Percentiles rank a stretch among this genome's conserved stretches.
Conservation (phyloP, 1,139 yeast genomes). For the Hemisphaericaspora subhashii region DNA sequence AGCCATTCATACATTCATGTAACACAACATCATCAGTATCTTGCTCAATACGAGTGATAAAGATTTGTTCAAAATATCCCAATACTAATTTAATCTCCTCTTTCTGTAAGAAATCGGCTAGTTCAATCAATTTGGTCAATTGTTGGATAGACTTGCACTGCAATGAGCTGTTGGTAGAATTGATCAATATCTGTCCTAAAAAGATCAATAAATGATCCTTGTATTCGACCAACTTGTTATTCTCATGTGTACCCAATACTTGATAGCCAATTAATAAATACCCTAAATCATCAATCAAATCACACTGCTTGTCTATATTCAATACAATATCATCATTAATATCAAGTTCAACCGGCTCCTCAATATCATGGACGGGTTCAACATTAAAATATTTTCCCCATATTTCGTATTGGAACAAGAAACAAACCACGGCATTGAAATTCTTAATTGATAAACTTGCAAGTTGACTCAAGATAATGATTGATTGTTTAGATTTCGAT, state of each 20-base stretch:
- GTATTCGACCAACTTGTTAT: conserved; percentile 23
- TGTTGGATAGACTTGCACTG: conserved; percentile 68
- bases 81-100: conserved; percentile 64
- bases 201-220: conserved; percentile 70
- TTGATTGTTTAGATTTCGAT: conserved; percentile 61
- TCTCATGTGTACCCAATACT: conserved; percentile 20
- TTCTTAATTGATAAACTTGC: conserved; percentile 38
- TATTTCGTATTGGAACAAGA: conserved; percentile 29
- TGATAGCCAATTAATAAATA: conserved; percentile 41
- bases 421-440: conserved; percentile 48
- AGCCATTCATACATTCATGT: conserved; percentile 45
- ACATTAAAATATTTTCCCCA: conserved; percentile 41
- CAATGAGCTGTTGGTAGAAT: conserved; percentile 64
- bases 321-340: conserved; percentile 32
- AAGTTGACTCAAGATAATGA: conserved; percentile 56
- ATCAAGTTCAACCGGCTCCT: conserved; percentile 16
- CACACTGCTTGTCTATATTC: conserved; percentile 57
- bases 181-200: conserved; percentile 64
- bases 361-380: conserved; percentile 14
- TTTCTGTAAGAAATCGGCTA: conserved; percentile 44
- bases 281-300: conserved; percentile 59
- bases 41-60: conserved; percentile 37
- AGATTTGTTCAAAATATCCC: conserved; percentile 64
- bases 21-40: conserved; percentile 36
- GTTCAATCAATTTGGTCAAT: conserved; percentile 52